Percentiles rank a stretch among this genome's conserved stretches.
Evolutionary conservation across 345 rosid species (phyloP).

Genomic region (Hibiscus tridactylites): DNA sequence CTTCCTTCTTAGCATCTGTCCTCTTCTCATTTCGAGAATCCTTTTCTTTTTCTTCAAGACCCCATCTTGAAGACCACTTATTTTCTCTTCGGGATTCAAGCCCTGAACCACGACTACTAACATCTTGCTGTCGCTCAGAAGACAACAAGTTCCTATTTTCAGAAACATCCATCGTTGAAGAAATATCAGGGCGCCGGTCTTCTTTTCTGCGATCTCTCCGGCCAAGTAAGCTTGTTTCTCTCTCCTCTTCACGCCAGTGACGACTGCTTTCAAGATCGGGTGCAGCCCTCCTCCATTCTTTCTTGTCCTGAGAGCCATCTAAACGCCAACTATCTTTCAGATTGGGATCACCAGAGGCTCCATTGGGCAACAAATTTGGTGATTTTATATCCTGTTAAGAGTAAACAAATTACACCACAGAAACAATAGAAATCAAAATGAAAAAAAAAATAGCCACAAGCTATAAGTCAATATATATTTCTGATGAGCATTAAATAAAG

Average conservation of each 20-base stretch:
- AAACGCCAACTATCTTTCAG: constrained; percentile 61
- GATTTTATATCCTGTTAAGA: no score
- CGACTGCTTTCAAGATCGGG: constrained; percentile 42
- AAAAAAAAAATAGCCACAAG: background rate
- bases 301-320: constrained; percentile 61
- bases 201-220: constrained; percentile 59
- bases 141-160: constrained; percentile 30
- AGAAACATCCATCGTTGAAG: constrained; percentile 20
- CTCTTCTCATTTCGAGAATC: constrained; percentile 63
- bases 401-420: background rate
- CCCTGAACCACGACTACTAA: constrained; percentile 47
- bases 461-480: background rate
- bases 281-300: constrained; percentile 51
- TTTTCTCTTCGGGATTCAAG: constrained; percentile 73
- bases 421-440: background rate
- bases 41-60: constrained; percentile 88
- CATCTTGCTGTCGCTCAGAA: constrained; percentile 24
- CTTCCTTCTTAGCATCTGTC: constrained; percentile 58
- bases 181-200: constrained; percentile 39
- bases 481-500: background rate
- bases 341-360: constrained; percentile 34
- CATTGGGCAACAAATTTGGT: constrained; percentile 18
- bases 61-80: constrained; percentile 98
- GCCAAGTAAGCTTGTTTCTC: constrained; percentile 63
- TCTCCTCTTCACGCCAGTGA: constrained; percentile 84